Base-by-base conservation (phyloP, 176 grass and related monocot genomes). In the Luzula sylvatica region DNA sequence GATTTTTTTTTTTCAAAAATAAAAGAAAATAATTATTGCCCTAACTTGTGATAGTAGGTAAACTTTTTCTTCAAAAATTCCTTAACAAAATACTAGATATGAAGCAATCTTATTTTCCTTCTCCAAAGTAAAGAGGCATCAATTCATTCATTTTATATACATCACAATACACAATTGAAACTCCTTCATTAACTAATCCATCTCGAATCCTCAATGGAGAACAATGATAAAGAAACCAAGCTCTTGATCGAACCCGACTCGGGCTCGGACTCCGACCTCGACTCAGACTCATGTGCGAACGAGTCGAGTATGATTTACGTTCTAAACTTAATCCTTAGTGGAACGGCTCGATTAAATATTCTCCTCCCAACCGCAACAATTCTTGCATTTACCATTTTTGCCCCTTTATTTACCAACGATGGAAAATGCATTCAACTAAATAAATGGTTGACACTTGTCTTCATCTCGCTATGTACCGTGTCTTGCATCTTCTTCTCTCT, bases 401-500 rank as follows among this genome's bases (percentile, higher is more conserved):
- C 80, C 3, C 83, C 83, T 0, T 76, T 95, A n/a, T 77, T 95
- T 52, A 84, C 80, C 28, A 58, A 95, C 28, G 83, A 95, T 19
- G 83, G 80, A 65, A 55, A 64, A 19, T 95, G 89, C 66, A 11
- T 29, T 0, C 29, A 26, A n/a, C 30, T 78, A 17, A 81, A 70
- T 58, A 77, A 52, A 32, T 20, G 47, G 23, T 70, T 86, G 29
- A 82, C 69, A 2, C 66, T 56, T 15, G 46, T 55, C 13, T 84
- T 88, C 73, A 53, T 88, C 47, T 67, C 26, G 14, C 51, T 83
- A 14, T 95, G 76, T 27, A 62, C 77, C 65, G 62, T 67, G 23
- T 95, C 83, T 4, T 95, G 89, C 32, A 26, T 95, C 73, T 95
- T 95, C 83, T 95, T 95, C 80, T 75, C 76, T 39, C 70, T 95